Evolutionary conservation across 176 grass and related monocot genomes (phyloP), one percentile per base, ranked within the genome.

Genomic region (Phyllostachys edulis): DNA sequence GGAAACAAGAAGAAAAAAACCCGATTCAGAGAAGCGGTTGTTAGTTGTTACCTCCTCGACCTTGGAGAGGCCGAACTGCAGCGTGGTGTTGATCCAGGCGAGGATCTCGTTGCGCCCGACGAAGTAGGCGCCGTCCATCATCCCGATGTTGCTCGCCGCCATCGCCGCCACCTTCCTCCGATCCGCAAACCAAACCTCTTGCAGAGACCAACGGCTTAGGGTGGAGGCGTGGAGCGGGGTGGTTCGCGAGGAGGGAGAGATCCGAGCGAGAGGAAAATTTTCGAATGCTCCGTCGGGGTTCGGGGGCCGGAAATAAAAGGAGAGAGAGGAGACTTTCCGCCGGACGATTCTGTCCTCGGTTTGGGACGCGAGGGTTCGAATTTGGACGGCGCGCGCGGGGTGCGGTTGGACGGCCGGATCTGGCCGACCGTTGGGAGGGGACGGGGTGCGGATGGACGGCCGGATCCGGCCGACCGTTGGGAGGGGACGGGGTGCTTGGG

Each of bases 61-160:
- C 90, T 99, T 99, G 85, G 93, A 90, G 77, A 99, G 84, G 64
- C 85, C 82, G 88, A 99, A 91, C 45, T 94, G 93, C 73, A 99
- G 93, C 32, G 93, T 91, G 21, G 97, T 94, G 84, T 99, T 99
- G 84, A 99, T 96, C 97, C 97, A 99, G 60, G 97, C 78, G 1
- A 99, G 85, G 80, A 99, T 99, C 91, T 99, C 93, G 78, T 92
- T 92, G 29, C 97, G 85, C 71, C 97, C 97, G 3, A 99, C 93
- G 82, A 99, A 99, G 87, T 99, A 99, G 10, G 97, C 97, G 4
- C 93, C 87, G 79, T 99, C 97, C 97, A 96, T 99, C 90, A 94
- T 99, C 40, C 97, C 97, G 47, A 96, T 96, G 66, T 90, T 95
- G 54, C 67, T 94, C 60, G 84, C 92, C 88, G 91, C 86, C 93